Conservation (phyloP, 306 rosid species). For the Leucaena leucocephala region DNA sequence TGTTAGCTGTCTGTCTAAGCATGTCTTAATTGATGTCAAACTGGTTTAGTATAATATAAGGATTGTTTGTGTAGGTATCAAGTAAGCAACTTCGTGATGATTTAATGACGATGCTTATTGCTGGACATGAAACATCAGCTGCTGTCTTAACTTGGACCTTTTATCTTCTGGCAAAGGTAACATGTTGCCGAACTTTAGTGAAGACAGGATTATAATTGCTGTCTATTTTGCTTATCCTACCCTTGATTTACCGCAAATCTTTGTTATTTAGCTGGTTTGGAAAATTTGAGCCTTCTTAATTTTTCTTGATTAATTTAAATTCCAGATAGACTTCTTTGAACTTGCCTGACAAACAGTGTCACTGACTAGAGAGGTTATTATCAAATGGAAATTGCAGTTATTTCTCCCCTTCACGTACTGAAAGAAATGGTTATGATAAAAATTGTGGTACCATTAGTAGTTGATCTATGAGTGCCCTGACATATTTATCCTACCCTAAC, state of each 20-base stretch:
- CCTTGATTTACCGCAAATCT: constrained; percentile 10
- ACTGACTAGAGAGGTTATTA: neutral
- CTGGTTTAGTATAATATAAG: constrained; percentile 26
- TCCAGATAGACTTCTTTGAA: neutral
- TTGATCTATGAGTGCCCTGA: neutral
- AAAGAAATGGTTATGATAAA: constrained; percentile 5
- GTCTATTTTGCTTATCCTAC: constrained; percentile 9
- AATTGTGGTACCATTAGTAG: neutral
- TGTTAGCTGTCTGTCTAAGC: constrained; percentile 35
- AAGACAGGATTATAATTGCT: constrained; percentile 23
- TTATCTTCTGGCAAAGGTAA: constrained; percentile 86
- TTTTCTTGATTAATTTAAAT: neutral
- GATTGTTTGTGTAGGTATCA: constrained; percentile 68
- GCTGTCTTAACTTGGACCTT: constrained; percentile 99
- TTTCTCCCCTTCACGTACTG: constrained; percentile 3
- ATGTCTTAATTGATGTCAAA: constrained; percentile 23
- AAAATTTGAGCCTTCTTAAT: neutral
- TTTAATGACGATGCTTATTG: constrained; percentile 98
- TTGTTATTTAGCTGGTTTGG: constrained; percentile 5
- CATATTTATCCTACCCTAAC: constrained; percentile 26
- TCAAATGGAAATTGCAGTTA: neutral
- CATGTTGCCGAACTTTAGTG: constrained; percentile 24
- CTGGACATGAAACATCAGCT: constrained; percentile 99
- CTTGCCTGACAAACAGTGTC: neutral
- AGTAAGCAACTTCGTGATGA: constrained; percentile 99